Conservation (phyloP, 345 rosid species). For the Psidium friedrichsthalianum region DNA sequence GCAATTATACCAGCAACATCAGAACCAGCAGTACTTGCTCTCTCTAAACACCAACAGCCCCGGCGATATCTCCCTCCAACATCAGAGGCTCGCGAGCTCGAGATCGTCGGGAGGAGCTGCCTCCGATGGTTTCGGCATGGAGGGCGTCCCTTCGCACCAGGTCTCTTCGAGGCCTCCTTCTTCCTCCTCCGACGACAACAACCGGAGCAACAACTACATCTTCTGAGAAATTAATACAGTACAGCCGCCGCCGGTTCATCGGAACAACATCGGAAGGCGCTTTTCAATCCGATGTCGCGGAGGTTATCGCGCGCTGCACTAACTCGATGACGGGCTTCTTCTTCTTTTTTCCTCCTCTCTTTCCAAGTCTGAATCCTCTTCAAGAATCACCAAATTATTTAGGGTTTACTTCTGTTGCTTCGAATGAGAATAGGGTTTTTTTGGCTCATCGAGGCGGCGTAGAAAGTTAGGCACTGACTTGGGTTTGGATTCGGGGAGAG, state of each 20-base stretch:
- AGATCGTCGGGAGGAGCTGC: neutral
- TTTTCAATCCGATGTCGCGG: neutral
- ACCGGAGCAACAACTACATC: neutral
- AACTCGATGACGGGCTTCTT: neutral
- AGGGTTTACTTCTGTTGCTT: neutral
- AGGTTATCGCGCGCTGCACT: neutral
- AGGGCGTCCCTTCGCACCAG: neutral
- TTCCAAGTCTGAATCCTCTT: neutral
- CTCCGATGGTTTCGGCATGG: neutral
- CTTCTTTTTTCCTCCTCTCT: neutral
- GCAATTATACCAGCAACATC: constrained; percentile 12
- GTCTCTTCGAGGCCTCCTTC: neutral
- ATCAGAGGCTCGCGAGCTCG: neutral
- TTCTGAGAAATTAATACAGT: neutral
- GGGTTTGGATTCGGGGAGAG: neutral
- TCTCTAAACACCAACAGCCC: constrained; percentile 16
- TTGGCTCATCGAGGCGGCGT: neutral
- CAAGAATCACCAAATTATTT: neutral
- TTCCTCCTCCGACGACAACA: neutral
- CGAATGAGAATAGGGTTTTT: neutral
- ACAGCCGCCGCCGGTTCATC: neutral
- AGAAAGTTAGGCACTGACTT: neutral
- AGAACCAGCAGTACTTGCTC: constrained; percentile 20
- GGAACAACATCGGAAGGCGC: neutral
- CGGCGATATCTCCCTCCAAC: neutral